These are phyloP conservation scores for Apium graveolens DNA, from an alignment of 129 eudicot genomes.

Conservation along the genomic window DNA sequence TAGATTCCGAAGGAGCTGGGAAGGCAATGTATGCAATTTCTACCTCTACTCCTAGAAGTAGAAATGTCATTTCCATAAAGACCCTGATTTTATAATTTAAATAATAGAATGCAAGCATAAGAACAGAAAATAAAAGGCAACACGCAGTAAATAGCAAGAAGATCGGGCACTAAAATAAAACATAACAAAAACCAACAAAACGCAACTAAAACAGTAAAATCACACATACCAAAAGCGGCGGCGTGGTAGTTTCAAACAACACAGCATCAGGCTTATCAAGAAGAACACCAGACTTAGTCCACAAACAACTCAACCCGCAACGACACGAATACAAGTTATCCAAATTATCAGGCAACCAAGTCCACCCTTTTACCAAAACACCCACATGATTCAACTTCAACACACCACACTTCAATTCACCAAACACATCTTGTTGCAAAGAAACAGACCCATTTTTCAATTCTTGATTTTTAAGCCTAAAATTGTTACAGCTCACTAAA, in stretches of 20 bases:
- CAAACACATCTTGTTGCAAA: conserved; percentile 59
- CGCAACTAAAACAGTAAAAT: neutral
- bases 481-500: conserved; percentile 71
- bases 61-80: too few relatives aligned
- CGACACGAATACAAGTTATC: conserved; percentile 85
- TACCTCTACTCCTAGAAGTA: too few relatives aligned
- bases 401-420: conserved; percentile 41
- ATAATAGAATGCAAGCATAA: too few relatives aligned
- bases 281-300: conserved; percentile 90
- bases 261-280: conserved; percentile 95
- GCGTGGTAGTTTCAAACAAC: conserved; percentile 84
- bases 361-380: conserved; percentile 95
- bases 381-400: conserved; percentile 79
- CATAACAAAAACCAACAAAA: neutral
- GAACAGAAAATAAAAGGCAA: too few relatives aligned
- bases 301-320: conserved; percentile 92
- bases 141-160: too few relatives aligned
- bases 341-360: conserved; percentile 99
- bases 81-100: too few relatives aligned
- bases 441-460: conserved; percentile 34
- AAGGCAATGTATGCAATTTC: too few relatives aligned
- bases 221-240: conserved; percentile 56
- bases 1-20: too few relatives aligned
- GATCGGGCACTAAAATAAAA: neutral
- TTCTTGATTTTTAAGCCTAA: conserved; percentile 36